Evolutionary conservation across 306 rosid genomes (phyloP).

Genomic region (Trifolium fragiferum): DNA sequence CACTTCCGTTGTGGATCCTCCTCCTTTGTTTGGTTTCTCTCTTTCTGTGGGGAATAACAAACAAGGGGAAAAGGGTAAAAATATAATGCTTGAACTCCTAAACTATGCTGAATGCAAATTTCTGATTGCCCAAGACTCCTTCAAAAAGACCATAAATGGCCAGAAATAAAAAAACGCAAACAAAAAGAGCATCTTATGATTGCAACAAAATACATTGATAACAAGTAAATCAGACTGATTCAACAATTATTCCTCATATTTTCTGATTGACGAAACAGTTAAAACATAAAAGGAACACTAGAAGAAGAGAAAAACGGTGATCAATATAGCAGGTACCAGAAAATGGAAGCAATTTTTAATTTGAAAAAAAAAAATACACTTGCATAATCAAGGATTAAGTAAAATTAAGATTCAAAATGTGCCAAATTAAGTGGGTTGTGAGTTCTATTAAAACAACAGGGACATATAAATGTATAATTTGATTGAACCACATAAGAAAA

Average conservation of each 20-base stretch:
- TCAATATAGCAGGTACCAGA: not conserved
- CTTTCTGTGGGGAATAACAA: slow-evolving; percentile 28
- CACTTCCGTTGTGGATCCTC: slow-evolving; percentile 43
- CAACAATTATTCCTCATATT: not conserved
- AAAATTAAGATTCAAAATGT: not conserved
- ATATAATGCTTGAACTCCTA: slow-evolving; percentile 26
- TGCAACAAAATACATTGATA: not conserved
- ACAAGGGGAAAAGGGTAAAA: slow-evolving; percentile 21
- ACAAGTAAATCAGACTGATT: not conserved
- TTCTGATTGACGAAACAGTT: not conserved
- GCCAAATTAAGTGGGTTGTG: slow-evolving; percentile 5
- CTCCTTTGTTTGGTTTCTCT: slow-evolving; percentile 49
- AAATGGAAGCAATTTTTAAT: not conserved
- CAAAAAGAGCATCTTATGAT: not conserved
- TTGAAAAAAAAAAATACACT: not conserved
- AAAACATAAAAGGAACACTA: not conserved
- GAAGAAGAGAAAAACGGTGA: not conserved
- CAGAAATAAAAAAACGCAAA: not conserved
- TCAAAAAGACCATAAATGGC: not conserved
- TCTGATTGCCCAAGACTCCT: slow-evolving; percentile 8
- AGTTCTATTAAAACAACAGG: not conserved
- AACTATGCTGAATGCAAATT: slow-evolving; percentile 8
- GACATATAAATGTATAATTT: not conserved
- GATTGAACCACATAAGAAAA: not conserved
- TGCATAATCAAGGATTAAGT: not conserved